Evolutionary conservation across 306 rosid genomes (phyloP).

Genomic region (Begonia masoniana): DNA sequence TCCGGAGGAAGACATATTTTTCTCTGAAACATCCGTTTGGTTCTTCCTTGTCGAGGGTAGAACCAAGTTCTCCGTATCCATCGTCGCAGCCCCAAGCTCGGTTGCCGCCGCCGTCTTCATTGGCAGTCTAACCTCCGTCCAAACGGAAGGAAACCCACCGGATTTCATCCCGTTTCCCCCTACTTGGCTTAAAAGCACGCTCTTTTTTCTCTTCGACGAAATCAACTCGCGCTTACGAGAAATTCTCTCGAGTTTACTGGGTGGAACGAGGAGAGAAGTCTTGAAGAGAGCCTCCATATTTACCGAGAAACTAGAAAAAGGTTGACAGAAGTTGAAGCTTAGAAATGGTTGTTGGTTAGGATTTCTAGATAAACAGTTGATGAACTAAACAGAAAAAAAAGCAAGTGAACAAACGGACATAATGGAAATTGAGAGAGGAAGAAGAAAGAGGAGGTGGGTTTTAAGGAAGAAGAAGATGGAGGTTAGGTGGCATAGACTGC

Average conservation of each 20-base stretch:
- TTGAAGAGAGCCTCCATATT: conserved; percentile 60
- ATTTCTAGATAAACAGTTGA: not conserved
- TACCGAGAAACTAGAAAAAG: conserved; percentile 3
- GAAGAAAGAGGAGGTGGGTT: conserved; percentile 23
- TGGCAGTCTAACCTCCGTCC: conserved; percentile 18
- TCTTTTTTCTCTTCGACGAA: conserved; percentile 24
- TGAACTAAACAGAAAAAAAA: conserved; percentile 11
- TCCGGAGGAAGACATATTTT: conserved; percentile 60
- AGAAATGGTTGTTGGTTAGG: not conserved
- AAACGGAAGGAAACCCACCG: conserved; percentile 31
- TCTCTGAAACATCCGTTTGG: conserved; percentile 31
- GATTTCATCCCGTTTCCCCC: conserved; percentile 42
- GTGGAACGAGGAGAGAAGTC: conserved; percentile 26
- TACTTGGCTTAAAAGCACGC: conserved; percentile 38
- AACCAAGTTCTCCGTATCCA: conserved; percentile 62
- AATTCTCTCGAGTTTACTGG: conserved; percentile 15
- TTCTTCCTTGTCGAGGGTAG: conserved; percentile 36
- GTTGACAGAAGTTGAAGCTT: not conserved
- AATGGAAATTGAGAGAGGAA: conserved; percentile 28
- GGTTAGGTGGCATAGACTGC: conserved; percentile 32
- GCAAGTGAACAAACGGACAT: conserved; percentile 49
- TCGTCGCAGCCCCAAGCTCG: conserved; percentile 29
- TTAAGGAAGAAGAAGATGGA: conserved; percentile 47
- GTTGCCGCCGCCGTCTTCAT: conserved; percentile 16
- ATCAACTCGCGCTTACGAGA: conserved; percentile 17